Percentiles rank a stretch among this genome's conserved stretches.
phyloP scores from a whole-genome alignment of 2,329 filamentous ascomycete genomes.

The Pseudofabraea citricarpa region DNA sequence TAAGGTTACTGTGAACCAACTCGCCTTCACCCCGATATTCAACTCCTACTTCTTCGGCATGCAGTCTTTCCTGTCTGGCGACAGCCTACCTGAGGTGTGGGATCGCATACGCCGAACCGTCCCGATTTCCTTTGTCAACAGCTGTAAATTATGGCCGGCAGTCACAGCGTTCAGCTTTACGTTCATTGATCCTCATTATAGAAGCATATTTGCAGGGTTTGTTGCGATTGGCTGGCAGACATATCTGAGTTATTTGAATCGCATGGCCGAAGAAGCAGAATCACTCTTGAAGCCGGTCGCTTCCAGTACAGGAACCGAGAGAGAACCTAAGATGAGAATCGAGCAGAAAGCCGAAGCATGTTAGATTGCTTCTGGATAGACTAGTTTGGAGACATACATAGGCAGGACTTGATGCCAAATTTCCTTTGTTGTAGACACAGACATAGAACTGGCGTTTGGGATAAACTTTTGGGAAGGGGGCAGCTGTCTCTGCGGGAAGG shows the following conservation, averaged over 20 bases:
- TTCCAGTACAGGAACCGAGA: constrained; percentile 2
- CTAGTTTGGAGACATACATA: background rate
- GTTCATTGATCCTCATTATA: constrained; percentile 74
- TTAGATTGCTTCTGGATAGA: background rate
- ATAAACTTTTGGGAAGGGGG: too few species aligned
- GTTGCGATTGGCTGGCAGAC: constrained; percentile 90
- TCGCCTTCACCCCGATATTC: constrained; percentile 76
- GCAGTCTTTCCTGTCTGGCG: constrained; percentile 71
- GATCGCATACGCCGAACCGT: constrained; percentile 72
- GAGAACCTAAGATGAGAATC: background rate
- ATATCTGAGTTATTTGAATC: constrained; percentile 78
- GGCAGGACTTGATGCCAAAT: background rate
- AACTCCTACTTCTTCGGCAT: constrained; percentile 79
- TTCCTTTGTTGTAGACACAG: background rate
- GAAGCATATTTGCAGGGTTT: constrained; percentile 73
- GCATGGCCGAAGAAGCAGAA: constrained; percentile 57
- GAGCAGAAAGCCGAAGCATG: constrained; percentile 6
- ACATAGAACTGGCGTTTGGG: too few species aligned
- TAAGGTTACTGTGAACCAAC: constrained; percentile 79
- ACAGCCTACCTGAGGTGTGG: constrained; percentile 55
- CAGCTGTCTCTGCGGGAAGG: too few species aligned
- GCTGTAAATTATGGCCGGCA: constrained; percentile 81
- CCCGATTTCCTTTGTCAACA: constrained; percentile 71
- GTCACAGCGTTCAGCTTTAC: constrained; percentile 84
- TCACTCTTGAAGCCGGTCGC: constrained; percentile 9